These are phyloP conservation scores for Iberis pinnata DNA, from an alignment of 345 rosid species.

Conservation along the genomic window DNA sequence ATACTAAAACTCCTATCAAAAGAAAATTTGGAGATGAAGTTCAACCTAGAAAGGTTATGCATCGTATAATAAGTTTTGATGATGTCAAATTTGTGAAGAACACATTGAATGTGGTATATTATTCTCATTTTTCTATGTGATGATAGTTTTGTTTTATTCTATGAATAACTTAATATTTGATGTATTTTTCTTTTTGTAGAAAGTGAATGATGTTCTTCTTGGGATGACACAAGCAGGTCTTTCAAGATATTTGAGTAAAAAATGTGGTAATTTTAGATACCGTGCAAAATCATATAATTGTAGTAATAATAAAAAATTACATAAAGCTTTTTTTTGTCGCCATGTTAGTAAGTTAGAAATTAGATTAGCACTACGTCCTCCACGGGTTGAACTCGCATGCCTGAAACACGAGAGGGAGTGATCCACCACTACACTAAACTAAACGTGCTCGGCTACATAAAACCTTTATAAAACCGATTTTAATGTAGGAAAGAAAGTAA, in stretches of 20 bases:
- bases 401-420: too few relatives aligned
- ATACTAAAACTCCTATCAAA: constrained; percentile 40
- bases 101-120: constrained; percentile 3
- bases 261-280: constrained; percentile 30
- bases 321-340: too few relatives aligned
- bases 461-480: too few relatives aligned
- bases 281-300: too few relatives aligned
- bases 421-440: too few relatives aligned
- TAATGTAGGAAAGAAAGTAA: too few relatives aligned
- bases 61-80: constrained; percentile 30
- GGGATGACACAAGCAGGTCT: constrained; percentile 55
- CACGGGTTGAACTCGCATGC: too few relatives aligned
- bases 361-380: too few relatives aligned
- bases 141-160: not conserved
- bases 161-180: not conserved
- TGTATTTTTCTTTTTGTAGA: constrained; percentile 39
- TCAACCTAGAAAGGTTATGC: constrained; percentile 31
- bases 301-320: too few relatives aligned
- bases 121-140: not conserved
- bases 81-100: constrained; percentile 39
- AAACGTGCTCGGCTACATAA: too few relatives aligned
- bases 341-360: too few relatives aligned
- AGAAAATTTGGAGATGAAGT: constrained; percentile 3
- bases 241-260: constrained; percentile 40
- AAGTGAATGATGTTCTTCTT: constrained; percentile 48